Evolutionary conservation across 2,329 filamentous ascomycete genomes (phyloP).

Genomic region (Penicillium sp.): DNA sequence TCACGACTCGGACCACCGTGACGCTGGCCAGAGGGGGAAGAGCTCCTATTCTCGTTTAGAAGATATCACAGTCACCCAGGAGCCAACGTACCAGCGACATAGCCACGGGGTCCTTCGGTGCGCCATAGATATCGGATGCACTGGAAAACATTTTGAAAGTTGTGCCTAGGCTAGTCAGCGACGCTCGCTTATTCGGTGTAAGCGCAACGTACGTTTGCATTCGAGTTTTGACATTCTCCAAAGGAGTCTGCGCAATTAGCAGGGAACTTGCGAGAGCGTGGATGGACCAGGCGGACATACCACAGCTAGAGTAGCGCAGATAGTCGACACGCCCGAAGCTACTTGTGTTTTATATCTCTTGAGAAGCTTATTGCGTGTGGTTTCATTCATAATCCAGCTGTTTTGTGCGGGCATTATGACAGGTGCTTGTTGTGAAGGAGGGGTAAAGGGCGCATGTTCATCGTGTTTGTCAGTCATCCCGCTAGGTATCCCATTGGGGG

Average conservation of each 20-base stretch:
- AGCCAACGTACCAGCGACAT: slow-evolving; percentile 48
- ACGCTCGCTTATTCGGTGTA: neutral
- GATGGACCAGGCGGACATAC: slow-evolving; percentile 37
- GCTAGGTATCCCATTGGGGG: slow-evolving; percentile 37
- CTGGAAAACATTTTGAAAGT: slow-evolving; percentile 49
- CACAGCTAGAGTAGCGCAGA: slow-evolving; percentile 51
- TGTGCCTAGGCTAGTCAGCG: slow-evolving; percentile 40
- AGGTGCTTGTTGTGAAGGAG: slow-evolving; percentile 40
- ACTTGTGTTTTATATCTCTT: slow-evolving; percentile 54
- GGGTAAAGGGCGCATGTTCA: slow-evolving; percentile 47
- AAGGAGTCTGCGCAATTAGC: slow-evolving; percentile 43
- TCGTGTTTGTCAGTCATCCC: slow-evolving; percentile 45
- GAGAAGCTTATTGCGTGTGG: slow-evolving; percentile 48
- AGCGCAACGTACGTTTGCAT: slow-evolving; percentile 52
- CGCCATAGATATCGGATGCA: slow-evolving; percentile 53
- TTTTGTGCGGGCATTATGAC: slow-evolving; percentile 36
- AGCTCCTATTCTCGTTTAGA: slow-evolving; percentile 38
- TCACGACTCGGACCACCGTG: slow-evolving; percentile 50
- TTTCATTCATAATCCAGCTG: slow-evolving; percentile 44
- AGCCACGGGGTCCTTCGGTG: slow-evolving; percentile 53
- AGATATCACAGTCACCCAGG: neutral
- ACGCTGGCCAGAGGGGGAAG: slow-evolving; percentile 52
- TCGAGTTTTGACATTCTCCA: slow-evolving; percentile 55
- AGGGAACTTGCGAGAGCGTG: neutral
- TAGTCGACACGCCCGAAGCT: slow-evolving; percentile 50